Base-by-base conservation (phyloP, 2,329 filamentous ascomycete genomes). In the Albophoma yamanashiensis region DNA sequence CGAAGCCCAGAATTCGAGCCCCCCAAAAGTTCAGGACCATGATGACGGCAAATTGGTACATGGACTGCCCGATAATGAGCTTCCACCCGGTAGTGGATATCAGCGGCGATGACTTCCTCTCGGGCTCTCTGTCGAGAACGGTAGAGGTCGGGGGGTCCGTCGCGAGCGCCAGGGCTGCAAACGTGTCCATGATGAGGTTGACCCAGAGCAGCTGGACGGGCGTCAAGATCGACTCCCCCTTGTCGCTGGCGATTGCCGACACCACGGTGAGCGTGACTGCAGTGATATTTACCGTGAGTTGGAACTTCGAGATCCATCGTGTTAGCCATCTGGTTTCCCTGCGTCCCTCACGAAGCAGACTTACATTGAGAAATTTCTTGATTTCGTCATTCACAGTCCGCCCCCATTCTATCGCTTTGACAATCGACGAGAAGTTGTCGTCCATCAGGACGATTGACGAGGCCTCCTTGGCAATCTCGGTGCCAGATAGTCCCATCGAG, bases 241-340 rank as follows among this genome's bases (percentile, higher is more conserved):
- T 7, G 74, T 69, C 60, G 78, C 79, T 11, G 83, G 80, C 55
- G 36, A 88, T 81, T 3, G 86, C 83, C 2, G 85, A 84, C 63
- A 87, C 76, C 59, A 88, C 87, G 0, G 85, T 86, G 11, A 88
- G 78, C 27, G 87, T 69, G 20, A 88, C 85, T 2, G 85, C 85
- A 5, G 85, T 88, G 62, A 88, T 86, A 67, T 88, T 88, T 70
- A 88, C 86, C 0, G 87, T 89, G 65, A 89, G 83, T 76, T 85
- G 82, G 66, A 86, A 86, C 79, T 79, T 39, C 6, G 3, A 7
- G 9, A 4, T 25, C 27, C 20, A 22, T 7, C 15, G 17, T 20
- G 59, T 60, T 11, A 58, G 55, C 15, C 6, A 12, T 20, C 2
- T 1, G 27, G 20, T 34, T 15, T 15, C 12, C 20, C 14, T 31